Base-by-base conservation (phyloP, 345 rosid species). In the Microcos paniculata region DNA sequence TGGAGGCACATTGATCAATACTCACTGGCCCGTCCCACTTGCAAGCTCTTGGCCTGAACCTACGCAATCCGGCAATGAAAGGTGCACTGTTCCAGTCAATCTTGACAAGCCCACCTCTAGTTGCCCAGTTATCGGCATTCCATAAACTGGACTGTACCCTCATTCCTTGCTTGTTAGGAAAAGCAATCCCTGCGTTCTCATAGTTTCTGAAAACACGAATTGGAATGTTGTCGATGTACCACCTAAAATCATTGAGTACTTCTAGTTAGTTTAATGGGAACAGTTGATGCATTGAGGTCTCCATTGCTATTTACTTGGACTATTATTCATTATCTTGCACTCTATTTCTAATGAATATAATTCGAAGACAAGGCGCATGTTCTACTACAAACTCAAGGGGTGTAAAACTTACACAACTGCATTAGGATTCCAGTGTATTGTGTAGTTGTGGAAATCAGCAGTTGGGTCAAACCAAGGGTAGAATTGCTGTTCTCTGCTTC, bases 121-220 rank as follows among this genome's bases (percentile, higher is more conserved):
- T 94, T 11, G 94, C 93, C 92, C 93, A 88, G 72, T 85, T 73
- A 70, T 90, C 97, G 16, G 91, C 98, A 79, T 85, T 83, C 94
- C 96, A 91, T 80, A 94, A 59, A 83, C 90, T 90, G 19, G 92
- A 42, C 76, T 87, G 82, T 53, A 83, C 86, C 74, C 85, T 80
- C 97, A 90, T 91, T 35, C 90, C 96, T 70, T 94, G 92, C 77
- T 84, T 84, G 87, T 87, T 91, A 4, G 96, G 96, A 78, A 82
- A 94, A 71, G 88, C 84, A 57, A 94, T 81, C 57, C 88, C 89
- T 23, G 84, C 79, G 0, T 72, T 83, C 76, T 87, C 85, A 10
- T 87, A 88, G 89, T 91, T 91, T 16, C 88, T 77, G 81, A 70
- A 87, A 8, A 86, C 88, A 26, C 91, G 82, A 24, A 90, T 89